A percentile compares a stretch with the other conserved stretches of the same genome.
phyloP scores from a whole-genome alignment of 495 filamentous ascomycete species.

The Echria macrotheca region DNA sequence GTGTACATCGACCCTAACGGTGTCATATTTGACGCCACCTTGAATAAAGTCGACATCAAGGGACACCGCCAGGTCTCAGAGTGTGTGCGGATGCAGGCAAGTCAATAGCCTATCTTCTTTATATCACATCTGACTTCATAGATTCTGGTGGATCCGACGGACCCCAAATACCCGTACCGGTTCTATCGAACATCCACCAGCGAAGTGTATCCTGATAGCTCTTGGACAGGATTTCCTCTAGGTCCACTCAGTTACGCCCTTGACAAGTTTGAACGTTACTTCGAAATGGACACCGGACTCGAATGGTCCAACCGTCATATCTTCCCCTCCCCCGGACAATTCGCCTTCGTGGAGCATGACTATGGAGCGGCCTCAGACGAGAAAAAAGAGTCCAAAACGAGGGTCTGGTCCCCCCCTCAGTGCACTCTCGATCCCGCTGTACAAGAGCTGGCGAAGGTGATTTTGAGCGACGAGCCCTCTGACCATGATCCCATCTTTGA shows the following conservation, averaged over 20 bases:
- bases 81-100: no score
- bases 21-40: slow-evolving; percentile 59
- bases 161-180: no score
- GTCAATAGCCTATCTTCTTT: no score
- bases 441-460: slow-evolving; percentile 67
- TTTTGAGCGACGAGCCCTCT: slow-evolving; percentile 74
- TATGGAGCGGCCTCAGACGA: slow-evolving; percentile 63
- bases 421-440: slow-evolving; percentile 53
- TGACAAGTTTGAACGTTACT: slow-evolving; percentile 60
- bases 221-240: no score
- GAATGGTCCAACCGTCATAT: slow-evolving; percentile 58
- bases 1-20: slow-evolving; percentile 62
- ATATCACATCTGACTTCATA: no score
- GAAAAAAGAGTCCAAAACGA: slow-evolving; percentile 45
- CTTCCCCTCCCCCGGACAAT: slow-evolving; percentile 58
- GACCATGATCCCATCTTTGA: slow-evolving; percentile 56
- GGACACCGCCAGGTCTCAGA: no score
- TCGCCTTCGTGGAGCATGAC: slow-evolving; percentile 66
- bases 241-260: slow-evolving; percentile 47
- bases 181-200: no score
- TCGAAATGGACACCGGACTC: slow-evolving; percentile 72
- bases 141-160: no score
- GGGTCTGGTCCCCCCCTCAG: slow-evolving; percentile 30
- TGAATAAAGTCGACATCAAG: no score
- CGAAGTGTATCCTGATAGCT: no score